Base-by-base conservation (phyloP, 305 asterid species). In the Ajuga reptans region DNA sequence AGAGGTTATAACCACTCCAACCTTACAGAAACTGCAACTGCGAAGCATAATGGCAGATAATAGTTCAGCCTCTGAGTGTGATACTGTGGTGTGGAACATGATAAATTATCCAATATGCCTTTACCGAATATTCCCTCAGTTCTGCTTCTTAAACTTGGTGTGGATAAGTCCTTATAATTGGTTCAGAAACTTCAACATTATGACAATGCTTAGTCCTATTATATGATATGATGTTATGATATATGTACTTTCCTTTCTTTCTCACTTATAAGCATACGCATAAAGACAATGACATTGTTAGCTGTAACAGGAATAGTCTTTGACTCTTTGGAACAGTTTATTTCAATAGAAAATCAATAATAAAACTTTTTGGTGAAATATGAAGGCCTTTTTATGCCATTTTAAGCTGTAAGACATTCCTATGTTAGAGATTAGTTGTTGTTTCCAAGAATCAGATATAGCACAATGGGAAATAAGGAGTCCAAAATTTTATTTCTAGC, bases 1-100 rank as follows among this genome's bases (percentile, higher is more conserved):
- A 64, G 52, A 63, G 46, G 56, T 62, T 52, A 27, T 50, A 33
- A 9, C 65, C 70, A 18, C 69, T 43, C 6, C 56, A 39, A 34
- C 50, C 36, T 56, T 6, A 11, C 33, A 33, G 21, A 53, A 71
- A 62, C 16, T 50, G 45, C 17, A 24, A 50, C 21, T 1, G 9
- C 64, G 27, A 18, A 14, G 16, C 61, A 50, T 64, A 43, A 14
- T 36, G 64, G 68, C 51, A 42, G 64, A 55, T 29, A 62, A 45
- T 68, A 46, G 33, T 11, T 64, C 17, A 45, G 2, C 12, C 18
- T 3, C 11, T 34, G 45, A 24, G 24, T 36, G 9, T 10, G 12
- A 71, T 49, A 50, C 49, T 59, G 36, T 49, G 63, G 65, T 36
- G 12, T 31, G 41, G 34, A 49, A 50, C 54, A 15, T 49, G 66